phyloP scores from a whole-genome alignment of 805 yeast genomes.

The Candida gorgasii region DNA sequence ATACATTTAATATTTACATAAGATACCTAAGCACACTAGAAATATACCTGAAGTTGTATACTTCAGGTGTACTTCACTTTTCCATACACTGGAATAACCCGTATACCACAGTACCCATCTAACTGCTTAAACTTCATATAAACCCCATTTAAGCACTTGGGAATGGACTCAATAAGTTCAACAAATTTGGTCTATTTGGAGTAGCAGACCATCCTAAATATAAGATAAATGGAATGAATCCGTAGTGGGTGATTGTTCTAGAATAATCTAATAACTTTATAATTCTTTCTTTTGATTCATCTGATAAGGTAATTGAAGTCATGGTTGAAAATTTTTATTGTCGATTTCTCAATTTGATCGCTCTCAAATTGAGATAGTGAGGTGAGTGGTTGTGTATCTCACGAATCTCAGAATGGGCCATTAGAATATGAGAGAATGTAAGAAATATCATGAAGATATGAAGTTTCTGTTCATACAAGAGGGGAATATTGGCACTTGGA shows the following conservation, averaged over 20 bases:
- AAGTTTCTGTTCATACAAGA: too few species aligned
- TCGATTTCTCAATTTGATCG: slow-evolving; percentile 1
- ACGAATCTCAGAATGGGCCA: too few species aligned
- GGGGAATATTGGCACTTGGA: too few species aligned
- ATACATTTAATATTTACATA: slow-evolving; percentile 7
- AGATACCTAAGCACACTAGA: too few species aligned
- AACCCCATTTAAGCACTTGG: slow-evolving; percentile 58
- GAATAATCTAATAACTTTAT: slow-evolving; percentile 78
- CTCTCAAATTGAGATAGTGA: background rate
- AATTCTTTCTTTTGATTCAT: slow-evolving; percentile 76
- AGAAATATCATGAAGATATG: too few species aligned
- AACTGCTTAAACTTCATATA: background rate
- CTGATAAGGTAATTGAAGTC: slow-evolving; percentile 38
- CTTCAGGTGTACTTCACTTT: too few species aligned
- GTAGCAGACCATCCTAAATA: slow-evolving; percentile 77
- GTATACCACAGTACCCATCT: too few species aligned
- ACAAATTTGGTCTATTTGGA: slow-evolving; percentile 78
- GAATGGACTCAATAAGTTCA: slow-evolving; percentile 75
- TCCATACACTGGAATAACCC: too few species aligned
- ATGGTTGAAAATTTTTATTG: slow-evolving; percentile 11
- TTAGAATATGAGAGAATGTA: too few species aligned
- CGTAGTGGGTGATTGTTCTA: slow-evolving; percentile 88
- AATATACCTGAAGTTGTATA: too few species aligned
- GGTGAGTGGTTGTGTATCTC: too few species aligned
- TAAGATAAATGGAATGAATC: slow-evolving; percentile 93